Evolutionary conservation across 129 eudicot genomes (phyloP).

Genomic region (Flaveria bidentis): DNA sequence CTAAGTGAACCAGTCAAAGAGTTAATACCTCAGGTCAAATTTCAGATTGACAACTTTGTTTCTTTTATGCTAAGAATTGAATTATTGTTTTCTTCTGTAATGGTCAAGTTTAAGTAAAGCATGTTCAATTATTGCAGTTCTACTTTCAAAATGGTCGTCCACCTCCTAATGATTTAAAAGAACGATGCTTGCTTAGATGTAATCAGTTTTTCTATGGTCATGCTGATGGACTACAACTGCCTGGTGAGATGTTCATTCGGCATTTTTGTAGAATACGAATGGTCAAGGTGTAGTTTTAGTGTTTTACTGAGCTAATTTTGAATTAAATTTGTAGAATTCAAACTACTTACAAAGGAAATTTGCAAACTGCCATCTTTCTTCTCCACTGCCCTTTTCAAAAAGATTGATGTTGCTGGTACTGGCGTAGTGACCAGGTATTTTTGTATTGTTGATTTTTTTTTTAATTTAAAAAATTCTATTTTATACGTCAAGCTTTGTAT

Average conservation of each 20-base stretch:
- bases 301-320: slow-evolving; percentile 17
- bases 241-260: slow-evolving; percentile 50
- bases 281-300: slow-evolving; percentile 6
- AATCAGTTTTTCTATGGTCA: slow-evolving; percentile 88
- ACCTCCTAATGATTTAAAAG: slow-evolving; percentile 80
- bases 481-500: neutral
- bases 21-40: slow-evolving; percentile 51
- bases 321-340: slow-evolving; percentile 57
- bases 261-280: slow-evolving; percentile 11
- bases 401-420: slow-evolving; percentile 61
- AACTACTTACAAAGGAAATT: slow-evolving; percentile 81
- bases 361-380: slow-evolving; percentile 91
- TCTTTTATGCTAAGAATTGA: neutral
- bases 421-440: slow-evolving; percentile 81
- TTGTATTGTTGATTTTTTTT: neutral
- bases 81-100: neutral
- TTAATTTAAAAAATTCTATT: neutral
- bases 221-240: slow-evolving; percentile 69
- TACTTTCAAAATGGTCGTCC: slow-evolving; percentile 91
- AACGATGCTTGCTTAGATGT: slow-evolving; percentile 68
- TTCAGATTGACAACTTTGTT: neutral
- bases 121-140: slow-evolving; percentile 54
- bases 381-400: slow-evolving; percentile 73
- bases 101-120: slow-evolving; percentile 15
- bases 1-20: slow-evolving; percentile 74